Evolutionary conservation across 2,329 filamentous ascomycete genomes (phyloP).

Genomic region (Phyllosticta paracitricarpa): DNA sequence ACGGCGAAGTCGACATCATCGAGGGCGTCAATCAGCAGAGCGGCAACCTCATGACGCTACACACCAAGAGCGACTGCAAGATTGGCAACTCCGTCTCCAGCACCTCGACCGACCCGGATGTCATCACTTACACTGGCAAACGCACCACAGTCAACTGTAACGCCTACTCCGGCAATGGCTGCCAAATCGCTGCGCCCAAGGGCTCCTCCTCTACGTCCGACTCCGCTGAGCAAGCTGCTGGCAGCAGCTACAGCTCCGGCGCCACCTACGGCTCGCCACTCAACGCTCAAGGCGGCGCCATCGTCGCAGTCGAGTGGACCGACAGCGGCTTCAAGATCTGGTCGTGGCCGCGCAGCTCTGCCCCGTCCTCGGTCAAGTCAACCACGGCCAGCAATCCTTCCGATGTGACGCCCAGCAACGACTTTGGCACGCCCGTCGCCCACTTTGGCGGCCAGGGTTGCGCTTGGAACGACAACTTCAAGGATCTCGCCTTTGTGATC

Average conservation of each 20-base stretch:
- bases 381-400: slow-evolving; percentile 8
- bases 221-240: background rate
- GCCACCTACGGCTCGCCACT: slow-evolving; percentile 38
- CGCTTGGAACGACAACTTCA: slow-evolving; percentile 36
- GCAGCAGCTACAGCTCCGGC: slow-evolving; percentile 13
- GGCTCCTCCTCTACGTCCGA: background rate
- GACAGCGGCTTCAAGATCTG: slow-evolving; percentile 30
- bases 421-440: slow-evolving; percentile 22
- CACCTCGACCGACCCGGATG: background rate
- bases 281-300: slow-evolving; percentile 27
- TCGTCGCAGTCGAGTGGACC: slow-evolving; percentile 33
- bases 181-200: slow-evolving; percentile 22
- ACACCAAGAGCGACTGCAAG: slow-evolving; percentile 20
- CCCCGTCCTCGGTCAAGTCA: slow-evolving; percentile 4
- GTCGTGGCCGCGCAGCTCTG: slow-evolving; percentile 26
- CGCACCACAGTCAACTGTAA: slow-evolving; percentile 39
- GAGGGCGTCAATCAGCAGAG: slow-evolving; percentile 25
- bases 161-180: slow-evolving; percentile 22
- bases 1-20: slow-evolving; percentile 27
- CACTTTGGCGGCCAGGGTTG: slow-evolving; percentile 29
- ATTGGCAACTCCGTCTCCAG: slow-evolving; percentile 9
- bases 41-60: slow-evolving; percentile 22
- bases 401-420: slow-evolving; percentile 13
- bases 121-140: slow-evolving; percentile 17
- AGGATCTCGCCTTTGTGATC: slow-evolving; percentile 29